Conservation (phyloP, 2,329 filamentous ascomycete species). For the Aspergillus sergii region DNA sequence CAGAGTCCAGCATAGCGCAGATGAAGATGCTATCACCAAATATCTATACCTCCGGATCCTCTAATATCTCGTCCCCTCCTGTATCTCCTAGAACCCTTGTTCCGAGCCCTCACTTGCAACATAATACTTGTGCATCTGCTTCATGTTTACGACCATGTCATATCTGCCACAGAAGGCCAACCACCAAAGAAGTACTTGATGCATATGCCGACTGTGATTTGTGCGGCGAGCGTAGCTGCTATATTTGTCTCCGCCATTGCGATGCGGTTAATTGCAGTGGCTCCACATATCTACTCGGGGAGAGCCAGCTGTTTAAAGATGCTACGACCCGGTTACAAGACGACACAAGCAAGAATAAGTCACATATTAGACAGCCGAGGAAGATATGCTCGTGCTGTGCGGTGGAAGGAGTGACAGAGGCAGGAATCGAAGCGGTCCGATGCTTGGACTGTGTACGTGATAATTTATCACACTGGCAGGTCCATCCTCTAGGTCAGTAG, state of each 20-base stretch:
- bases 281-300: slow-evolving; percentile 1
- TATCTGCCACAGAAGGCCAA: slow-evolving; percentile 45
- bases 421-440: slow-evolving; percentile 38
- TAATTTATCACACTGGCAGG: slow-evolving; percentile 18
- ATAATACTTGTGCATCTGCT: slow-evolving; percentile 21
- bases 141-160: slow-evolving; percentile 42
- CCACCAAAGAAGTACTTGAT: slow-evolving; percentile 42
- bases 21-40: slow-evolving; percentile 9
- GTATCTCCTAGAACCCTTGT: slow-evolving; percentile 32
- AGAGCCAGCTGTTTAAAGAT: slow-evolving; percentile 10
- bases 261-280: slow-evolving; percentile 34
- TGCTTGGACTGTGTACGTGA: slow-evolving; percentile 41
- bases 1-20: slow-evolving; percentile 6
- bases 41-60: slow-evolving; percentile 6
- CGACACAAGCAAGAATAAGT: neutral
- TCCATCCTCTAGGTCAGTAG: slow-evolving; percentile 3
- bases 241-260: slow-evolving; percentile 46
- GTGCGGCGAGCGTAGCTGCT: slow-evolving; percentile 42
- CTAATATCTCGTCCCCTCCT: slow-evolving; percentile 22
- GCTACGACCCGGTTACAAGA: slow-evolving; percentile 4
- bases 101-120: slow-evolving; percentile 27
- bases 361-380: slow-evolving; percentile 21
- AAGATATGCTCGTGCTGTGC: slow-evolving; percentile 45
- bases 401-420: slow-evolving; percentile 42
- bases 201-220: slow-evolving; percentile 46